Percentiles rank a stretch among this genome's conserved stretches.
These are phyloP conservation scores for Arxiozyma telluris DNA, from an alignment of 1,139 yeast species.

Conservation along the genomic window DNA sequence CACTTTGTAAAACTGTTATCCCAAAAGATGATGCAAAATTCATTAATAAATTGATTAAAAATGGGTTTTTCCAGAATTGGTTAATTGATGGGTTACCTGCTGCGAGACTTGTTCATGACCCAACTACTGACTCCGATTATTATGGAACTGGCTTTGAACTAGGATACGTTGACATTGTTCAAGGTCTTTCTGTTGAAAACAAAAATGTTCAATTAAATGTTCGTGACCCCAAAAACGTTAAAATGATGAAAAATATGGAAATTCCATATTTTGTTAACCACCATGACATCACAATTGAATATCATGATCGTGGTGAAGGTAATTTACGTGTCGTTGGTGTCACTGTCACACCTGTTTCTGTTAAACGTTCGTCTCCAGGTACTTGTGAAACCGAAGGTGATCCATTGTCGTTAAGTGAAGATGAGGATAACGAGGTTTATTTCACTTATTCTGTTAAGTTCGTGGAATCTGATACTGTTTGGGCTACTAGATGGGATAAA, in stretches of 20 bases:
- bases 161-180: slow-evolving; percentile 47
- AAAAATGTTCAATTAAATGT: slow-evolving; percentile 9
- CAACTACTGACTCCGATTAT: slow-evolving; percentile 48
- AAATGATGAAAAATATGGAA: slow-evolving; percentile 14
- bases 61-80: slow-evolving; percentile 88
- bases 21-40: slow-evolving; percentile 60
- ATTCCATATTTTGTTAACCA: slow-evolving; percentile 64
- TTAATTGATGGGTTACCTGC: slow-evolving; percentile 92
- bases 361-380: slow-evolving; percentile 37
- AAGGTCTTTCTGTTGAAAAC: slow-evolving; percentile 9
- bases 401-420: slow-evolving; percentile 39
- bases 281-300: slow-evolving; percentile 68
- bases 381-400: slow-evolving; percentile 32
- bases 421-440: slow-evolving; percentile 37
- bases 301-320: slow-evolving; percentile 64
- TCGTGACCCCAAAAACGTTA: slow-evolving; percentile 16
- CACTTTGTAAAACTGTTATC: slow-evolving; percentile 52
- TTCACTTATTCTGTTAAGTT: slow-evolving; percentile 62
- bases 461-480: slow-evolving; percentile 58
- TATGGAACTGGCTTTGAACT: slow-evolving; percentile 78
- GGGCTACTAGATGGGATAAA: slow-evolving; percentile 99
- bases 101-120: slow-evolving; percentile 51
- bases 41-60: slow-evolving; percentile 66
- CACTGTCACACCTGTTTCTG: slow-evolving; percentile 60
- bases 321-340: slow-evolving; percentile 87